Base-by-base conservation (phyloP, 331 rosid species). In the Erythrophleum ivorense region DNA sequence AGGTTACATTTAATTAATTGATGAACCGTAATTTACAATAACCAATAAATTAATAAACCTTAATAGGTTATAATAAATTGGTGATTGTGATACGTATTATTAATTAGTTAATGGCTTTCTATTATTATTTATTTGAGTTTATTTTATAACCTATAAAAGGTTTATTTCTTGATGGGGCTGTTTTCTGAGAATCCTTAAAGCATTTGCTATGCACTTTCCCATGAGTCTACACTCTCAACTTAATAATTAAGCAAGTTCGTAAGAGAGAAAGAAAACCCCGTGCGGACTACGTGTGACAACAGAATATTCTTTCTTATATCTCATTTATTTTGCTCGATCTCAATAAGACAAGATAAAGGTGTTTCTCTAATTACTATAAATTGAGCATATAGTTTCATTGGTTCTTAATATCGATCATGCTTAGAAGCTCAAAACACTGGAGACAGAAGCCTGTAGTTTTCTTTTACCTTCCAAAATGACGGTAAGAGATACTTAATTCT, bases 131-230 rank as follows among this genome's bases (percentile, higher is more conserved):
- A 50, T 9, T 46, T 46, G 50, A 46, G 50, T 46, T 12, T 9
- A 46, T 46, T 46, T 46, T 50, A 78, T 24, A 41, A 70, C 3
- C 33, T 5, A 64, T 36, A 8, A 12, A 67, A 65, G 60, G 63
- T 31, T 48, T 70, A 13, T 41, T 74, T 69, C 57, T 52, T 31
- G 58, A 24, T 7, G 69, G 73, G 31, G 24, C 33, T 75, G 46
- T 21, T 70, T 66, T 54, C 57, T 50, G 40, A 15, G 29, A 79
- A 74, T 33, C 76, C 53, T 29, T 59, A 54, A 84, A 65, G 90
- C 79, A 88, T 6, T 85, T 84, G 83, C 90, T 10, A 13, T 63
- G 86, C 79, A 87, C 59, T 85, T 88, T 91, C 92, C 77, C 8
- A 9, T 64, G 36, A 34, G 80, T 64, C 73, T 58, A 34, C 60